A percentile compares a stretch with the other conserved stretches of the same genome.
Conservation (phyloP, 768 basidiomycete genomes). For the Kwoniella pini region DNA sequence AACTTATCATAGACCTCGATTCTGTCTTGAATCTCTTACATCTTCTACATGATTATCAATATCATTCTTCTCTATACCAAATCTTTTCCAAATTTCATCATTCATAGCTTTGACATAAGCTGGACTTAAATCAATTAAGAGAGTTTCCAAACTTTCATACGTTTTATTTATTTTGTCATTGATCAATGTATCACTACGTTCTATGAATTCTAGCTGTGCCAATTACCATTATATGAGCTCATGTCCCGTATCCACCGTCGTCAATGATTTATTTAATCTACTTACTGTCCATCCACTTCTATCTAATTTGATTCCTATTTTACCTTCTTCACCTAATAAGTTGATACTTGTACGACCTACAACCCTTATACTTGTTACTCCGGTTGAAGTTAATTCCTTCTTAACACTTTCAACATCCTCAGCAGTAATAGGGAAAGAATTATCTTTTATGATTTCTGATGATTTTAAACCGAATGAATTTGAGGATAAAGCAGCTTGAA, state of each 20-base stretch:
- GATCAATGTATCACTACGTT: neutral
- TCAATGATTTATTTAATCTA: too few relatives aligned
- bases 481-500: constrained; percentile 6
- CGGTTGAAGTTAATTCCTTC: constrained; percentile 13
- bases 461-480: constrained; percentile 12
- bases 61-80: constrained; percentile 19
- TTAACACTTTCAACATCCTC: neutral
- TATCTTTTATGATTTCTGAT: neutral
- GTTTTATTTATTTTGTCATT: constrained; percentile 23
- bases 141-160: constrained; percentile 37
- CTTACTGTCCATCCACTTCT: constrained; percentile 42
- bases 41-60: neutral
- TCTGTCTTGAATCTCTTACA: too few relatives aligned
- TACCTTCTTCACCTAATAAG: constrained; percentile 19
- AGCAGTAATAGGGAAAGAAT: constrained; percentile 2
- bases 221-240: neutral
- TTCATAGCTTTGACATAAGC: constrained; percentile 40
- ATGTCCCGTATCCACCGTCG: too few relatives aligned
- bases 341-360: constrained; percentile 19
- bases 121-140: constrained; percentile 37
- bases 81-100: constrained; percentile 32
- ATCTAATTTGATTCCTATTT: constrained; percentile 30
- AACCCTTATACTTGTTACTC: constrained; percentile 17
- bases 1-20: too few relatives aligned
- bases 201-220: neutral